Conservation (phyloP, 495 filamentous ascomycete species). For the Penicillium coffeae region DNA sequence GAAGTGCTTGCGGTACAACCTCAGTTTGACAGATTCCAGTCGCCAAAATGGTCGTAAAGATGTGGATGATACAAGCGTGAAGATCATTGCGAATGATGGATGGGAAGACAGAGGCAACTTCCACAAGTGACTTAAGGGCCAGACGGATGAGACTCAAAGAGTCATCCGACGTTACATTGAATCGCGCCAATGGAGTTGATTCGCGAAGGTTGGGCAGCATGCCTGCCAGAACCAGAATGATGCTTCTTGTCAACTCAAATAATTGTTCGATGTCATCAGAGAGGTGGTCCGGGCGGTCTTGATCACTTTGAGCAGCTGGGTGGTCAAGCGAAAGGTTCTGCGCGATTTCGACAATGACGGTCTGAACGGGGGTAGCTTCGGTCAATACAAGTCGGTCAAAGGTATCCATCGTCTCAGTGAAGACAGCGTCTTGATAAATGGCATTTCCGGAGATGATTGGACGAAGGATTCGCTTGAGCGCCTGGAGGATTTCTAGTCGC, state of each 20-base stretch:
- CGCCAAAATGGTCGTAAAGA: slow-evolving; percentile 88
- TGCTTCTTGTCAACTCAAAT: slow-evolving; percentile 92
- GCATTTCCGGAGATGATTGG: slow-evolving; percentile 95
- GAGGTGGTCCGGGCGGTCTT: slow-evolving; percentile 65
- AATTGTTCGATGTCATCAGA: slow-evolving; percentile 97
- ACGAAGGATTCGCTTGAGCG: slow-evolving; percentile 89
- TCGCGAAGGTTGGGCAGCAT: slow-evolving; percentile 84
- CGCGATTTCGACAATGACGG: slow-evolving; percentile 88
- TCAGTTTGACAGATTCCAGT: slow-evolving; percentile 80
- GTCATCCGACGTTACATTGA: slow-evolving; percentile 64
- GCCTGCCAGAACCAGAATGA: slow-evolving; percentile 85
- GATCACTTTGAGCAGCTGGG: slow-evolving; percentile 74
- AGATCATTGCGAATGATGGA: slow-evolving; percentile 94
- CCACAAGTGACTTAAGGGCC: slow-evolving; percentile 81
- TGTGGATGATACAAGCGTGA: slow-evolving; percentile 94
- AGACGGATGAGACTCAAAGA: slow-evolving; percentile 74
- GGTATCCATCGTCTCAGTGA: slow-evolving; percentile 95
- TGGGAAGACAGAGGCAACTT: slow-evolving; percentile 92
- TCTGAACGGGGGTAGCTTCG: slow-evolving; percentile 83
- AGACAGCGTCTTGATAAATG: slow-evolving; percentile 92
- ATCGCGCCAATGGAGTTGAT: slow-evolving; percentile 63
- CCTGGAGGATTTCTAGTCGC: slow-evolving; percentile 82
- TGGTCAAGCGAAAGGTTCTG: slow-evolving; percentile 85
- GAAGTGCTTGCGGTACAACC: slow-evolving; percentile 85
- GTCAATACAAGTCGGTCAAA: slow-evolving; percentile 91